Conservation (phyloP, 2,329 filamentous ascomycete species). For the Esteya vermicola region DNA sequence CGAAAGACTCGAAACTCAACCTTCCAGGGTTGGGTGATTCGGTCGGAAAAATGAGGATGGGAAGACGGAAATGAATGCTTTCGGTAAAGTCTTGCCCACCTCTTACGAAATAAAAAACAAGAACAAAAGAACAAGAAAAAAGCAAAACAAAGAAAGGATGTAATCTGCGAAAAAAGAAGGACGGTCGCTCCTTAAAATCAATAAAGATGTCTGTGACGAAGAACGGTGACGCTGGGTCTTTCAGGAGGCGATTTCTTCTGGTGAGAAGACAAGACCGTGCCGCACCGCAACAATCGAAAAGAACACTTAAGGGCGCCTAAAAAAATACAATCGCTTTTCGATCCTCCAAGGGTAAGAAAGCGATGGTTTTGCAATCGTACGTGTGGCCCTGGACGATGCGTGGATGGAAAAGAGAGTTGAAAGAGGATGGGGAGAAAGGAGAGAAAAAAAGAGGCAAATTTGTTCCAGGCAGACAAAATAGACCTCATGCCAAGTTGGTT, state of each 20-base stretch:
- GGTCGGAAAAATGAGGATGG: not conserved
- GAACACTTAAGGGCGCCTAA: not conserved
- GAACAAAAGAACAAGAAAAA: not conserved
- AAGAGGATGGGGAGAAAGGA: not conserved
- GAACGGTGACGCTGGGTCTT: too few species aligned
- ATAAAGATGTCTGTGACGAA: not conserved
- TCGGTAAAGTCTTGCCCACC: not conserved
- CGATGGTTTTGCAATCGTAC: not conserved
- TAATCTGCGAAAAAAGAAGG: too few species aligned
- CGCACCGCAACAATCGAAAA: not conserved
- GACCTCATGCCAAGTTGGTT: too few species aligned
- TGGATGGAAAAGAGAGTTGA: not conserved
- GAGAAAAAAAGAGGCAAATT: too few species aligned
- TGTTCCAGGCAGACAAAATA: too few species aligned
- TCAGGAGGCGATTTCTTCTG: too few species aligned
- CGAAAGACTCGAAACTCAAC: not conserved
- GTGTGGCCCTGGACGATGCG: not conserved
- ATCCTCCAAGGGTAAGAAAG: not conserved
- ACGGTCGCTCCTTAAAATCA: not conserved
- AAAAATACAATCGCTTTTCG: not conserved
- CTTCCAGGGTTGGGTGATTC: not conserved
- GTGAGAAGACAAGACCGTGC: not conserved
- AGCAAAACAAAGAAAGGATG: not conserved
- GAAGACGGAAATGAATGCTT: not conserved
- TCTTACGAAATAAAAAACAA: not conserved